These are phyloP conservation scores for Dendrobium huoshanense DNA, from an alignment of 106 monocot species.

Conservation along the genomic window DNA sequence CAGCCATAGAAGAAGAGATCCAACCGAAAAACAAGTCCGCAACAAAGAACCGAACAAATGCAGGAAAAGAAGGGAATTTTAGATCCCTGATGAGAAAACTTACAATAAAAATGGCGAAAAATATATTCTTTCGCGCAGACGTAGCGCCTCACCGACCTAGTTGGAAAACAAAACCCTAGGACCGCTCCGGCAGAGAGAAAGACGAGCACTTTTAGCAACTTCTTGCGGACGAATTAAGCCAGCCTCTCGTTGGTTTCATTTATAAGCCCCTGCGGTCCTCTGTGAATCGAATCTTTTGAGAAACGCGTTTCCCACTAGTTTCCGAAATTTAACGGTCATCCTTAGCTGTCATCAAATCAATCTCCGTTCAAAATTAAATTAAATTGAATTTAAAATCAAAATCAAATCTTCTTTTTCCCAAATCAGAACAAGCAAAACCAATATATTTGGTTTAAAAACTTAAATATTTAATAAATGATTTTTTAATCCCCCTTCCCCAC, in stretches of 20 bases:
- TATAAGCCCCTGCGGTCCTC: background rate
- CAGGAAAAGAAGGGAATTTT: background rate
- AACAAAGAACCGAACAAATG: background rate
- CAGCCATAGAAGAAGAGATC: background rate
- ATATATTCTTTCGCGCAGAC: background rate
- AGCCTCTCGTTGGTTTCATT: background rate
- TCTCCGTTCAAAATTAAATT: no score
- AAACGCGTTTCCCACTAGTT: background rate
- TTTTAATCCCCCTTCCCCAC: no score
- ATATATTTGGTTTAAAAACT: no score
- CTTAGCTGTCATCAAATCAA: background rate
- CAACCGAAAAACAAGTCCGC: background rate
- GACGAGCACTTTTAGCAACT: background rate
- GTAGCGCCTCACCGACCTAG: no score
- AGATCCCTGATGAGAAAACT: background rate
- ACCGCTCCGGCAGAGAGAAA: background rate
- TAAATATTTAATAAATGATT: no score
- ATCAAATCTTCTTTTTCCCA: no score
- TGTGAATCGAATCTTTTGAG: no score
- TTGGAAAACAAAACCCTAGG: background rate
- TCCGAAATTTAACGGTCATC: background rate
- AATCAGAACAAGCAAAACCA: no score
- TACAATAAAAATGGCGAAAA: background rate
- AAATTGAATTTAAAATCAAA: no score
- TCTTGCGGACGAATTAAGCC: background rate